Conservation (phyloP, 2,329 filamentous ascomycete species). For the Fusarium udum region DNA sequence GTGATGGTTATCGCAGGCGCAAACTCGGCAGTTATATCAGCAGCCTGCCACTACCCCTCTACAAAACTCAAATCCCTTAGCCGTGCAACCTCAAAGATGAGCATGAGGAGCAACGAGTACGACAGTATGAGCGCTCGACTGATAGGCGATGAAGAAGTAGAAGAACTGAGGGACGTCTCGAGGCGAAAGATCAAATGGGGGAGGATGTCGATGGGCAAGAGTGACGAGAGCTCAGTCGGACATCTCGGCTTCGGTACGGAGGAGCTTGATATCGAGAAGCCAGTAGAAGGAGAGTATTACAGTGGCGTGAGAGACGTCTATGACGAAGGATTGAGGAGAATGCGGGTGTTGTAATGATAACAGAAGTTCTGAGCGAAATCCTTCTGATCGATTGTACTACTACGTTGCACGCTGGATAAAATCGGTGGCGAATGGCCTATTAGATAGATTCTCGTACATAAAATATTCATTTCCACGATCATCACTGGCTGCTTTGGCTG, state of each 20-base stretch:
- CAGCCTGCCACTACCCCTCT: conserved; percentile 24
- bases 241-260: conserved; percentile 32
- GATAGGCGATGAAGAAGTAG: conserved; percentile 2
- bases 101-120: neutral
- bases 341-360: neutral
- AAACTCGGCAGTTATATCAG: conserved; percentile 30
- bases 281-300: conserved; percentile 29
- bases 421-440: neutral
- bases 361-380: neutral
- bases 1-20: conserved; percentile 23
- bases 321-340: neutral
- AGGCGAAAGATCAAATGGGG: conserved; percentile 27
- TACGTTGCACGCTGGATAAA: neutral
- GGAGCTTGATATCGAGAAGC: conserved; percentile 12
- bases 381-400: neutral
- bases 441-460: neutral
- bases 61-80: neutral
- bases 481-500: neutral
- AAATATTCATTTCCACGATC: neutral
- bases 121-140: neutral
- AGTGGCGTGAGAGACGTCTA: conserved; percentile 1
- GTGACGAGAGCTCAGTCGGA: conserved; percentile 6
- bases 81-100: neutral
- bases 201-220: conserved; percentile 10
- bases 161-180: neutral